phyloP scores from a whole-genome alignment of 139 green algal genomes.

The Volvox reticuliferus region DNA sequence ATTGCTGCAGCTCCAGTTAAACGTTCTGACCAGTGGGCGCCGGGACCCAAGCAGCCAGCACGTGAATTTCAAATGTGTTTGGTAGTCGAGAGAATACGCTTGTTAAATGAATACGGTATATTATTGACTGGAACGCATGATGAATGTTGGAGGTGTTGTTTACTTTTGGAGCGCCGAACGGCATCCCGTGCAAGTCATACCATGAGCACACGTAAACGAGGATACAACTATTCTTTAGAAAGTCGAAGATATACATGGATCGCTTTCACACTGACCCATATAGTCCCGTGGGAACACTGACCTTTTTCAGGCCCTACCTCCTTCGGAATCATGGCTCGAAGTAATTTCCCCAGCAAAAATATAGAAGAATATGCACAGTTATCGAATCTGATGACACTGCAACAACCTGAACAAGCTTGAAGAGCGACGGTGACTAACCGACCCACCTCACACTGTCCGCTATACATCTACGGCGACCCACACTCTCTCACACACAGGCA shows the following conservation, averaged over 20 bases:
- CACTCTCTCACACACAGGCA: no score
- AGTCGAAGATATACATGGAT: no score
- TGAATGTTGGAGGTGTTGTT: not conserved
- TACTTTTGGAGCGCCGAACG: no score
- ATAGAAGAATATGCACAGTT: not conserved
- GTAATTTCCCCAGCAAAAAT: not conserved
- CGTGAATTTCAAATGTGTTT: not conserved
- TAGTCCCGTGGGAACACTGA: no score
- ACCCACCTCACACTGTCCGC: not conserved
- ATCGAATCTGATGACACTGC: not conserved
- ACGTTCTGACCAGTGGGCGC: not conserved
- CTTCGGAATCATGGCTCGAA: not conserved
- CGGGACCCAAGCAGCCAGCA: not conserved
- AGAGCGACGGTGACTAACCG: not conserved
- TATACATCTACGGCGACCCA: no score
- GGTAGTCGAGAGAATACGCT: not conserved
- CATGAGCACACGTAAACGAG: no score
- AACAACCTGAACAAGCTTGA: not conserved
- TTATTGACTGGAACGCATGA: not conserved
- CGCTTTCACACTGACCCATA: no score
- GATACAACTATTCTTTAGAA: no score
- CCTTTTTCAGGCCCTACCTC: not conserved
- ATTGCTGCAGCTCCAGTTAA: not conserved
- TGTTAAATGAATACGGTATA: not conserved
- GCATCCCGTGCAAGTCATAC: no score